Evolutionary conservation across 2,329 filamentous ascomycete genomes (phyloP).

Genomic region (Pseudogymnoascus sp.): DNA sequence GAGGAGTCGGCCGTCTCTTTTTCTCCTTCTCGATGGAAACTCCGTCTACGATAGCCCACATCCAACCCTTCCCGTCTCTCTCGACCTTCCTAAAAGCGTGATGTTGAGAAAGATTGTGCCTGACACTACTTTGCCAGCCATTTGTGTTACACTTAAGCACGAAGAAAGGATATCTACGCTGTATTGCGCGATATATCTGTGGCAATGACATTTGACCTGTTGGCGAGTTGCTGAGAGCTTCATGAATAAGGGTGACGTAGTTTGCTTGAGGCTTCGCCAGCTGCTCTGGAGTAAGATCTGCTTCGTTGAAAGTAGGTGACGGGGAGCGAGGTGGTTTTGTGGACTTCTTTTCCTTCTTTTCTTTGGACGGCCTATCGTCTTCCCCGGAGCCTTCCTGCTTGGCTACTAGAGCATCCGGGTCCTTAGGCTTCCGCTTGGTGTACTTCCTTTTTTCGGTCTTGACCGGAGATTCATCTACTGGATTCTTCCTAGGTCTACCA

Average conservation of each 20-base stretch:
- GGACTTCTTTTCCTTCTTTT: slow-evolving; percentile 53
- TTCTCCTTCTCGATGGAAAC: slow-evolving; percentile 52
- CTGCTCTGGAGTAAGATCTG: slow-evolving; percentile 63
- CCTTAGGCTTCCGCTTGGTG: slow-evolving; percentile 54
- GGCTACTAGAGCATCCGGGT: slow-evolving; percentile 35
- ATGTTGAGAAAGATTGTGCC: slow-evolving; percentile 53
- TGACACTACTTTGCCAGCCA: slow-evolving; percentile 57
- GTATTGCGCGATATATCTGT: slow-evolving; percentile 53
- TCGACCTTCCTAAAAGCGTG: slow-evolving; percentile 49
- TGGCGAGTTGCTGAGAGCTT: slow-evolving; percentile 45
- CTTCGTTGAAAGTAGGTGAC: slow-evolving; percentile 46
- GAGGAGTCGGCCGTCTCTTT: slow-evolving; percentile 37
- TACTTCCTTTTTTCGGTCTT: slow-evolving; percentile 60
- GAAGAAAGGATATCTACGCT: slow-evolving; percentile 52
- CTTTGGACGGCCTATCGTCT: slow-evolving; percentile 34
- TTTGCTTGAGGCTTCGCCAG: slow-evolving; percentile 58
- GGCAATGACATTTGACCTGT: slow-evolving; percentile 48
- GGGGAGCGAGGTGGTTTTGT: slow-evolving; percentile 37
- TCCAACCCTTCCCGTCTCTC: slow-evolving; percentile 48
- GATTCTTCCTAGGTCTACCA: slow-evolving; percentile 58
- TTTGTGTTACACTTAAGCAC: slow-evolving; percentile 46
- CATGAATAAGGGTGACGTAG: slow-evolving; percentile 52
- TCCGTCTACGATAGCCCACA: slow-evolving; percentile 48
- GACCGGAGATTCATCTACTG: slow-evolving; percentile 49
- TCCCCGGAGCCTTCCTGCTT: slow-evolving; percentile 50